A percentile compares a stretch with the other conserved stretches of the same genome.
These are phyloP conservation scores for Cercospora nicotianae DNA, from an alignment of 2,329 filamentous ascomycete species.

Conservation along the genomic window DNA sequence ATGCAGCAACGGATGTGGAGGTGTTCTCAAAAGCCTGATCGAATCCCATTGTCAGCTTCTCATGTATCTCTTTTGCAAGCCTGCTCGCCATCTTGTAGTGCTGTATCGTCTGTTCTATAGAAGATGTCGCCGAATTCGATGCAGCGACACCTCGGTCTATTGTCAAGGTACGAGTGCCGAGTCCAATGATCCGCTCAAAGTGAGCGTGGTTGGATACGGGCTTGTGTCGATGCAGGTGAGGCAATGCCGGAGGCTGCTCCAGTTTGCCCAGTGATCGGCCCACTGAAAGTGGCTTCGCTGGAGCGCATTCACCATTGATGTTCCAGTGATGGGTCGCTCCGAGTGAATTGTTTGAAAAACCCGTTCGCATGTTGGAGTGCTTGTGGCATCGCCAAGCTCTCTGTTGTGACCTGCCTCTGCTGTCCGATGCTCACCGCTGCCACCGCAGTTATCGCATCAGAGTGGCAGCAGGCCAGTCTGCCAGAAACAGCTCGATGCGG, in stretches of 20 bases:
- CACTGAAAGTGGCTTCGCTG: background rate
- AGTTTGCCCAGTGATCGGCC: background rate
- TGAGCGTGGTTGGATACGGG: background rate
- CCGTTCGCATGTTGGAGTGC: background rate
- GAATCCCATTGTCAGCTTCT: constrained; percentile 22
- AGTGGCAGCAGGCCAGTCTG: background rate
- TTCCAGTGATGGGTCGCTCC: background rate
- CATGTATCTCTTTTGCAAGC: constrained; percentile 14
- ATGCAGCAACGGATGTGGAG: constrained; percentile 94
- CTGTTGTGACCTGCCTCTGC: background rate
- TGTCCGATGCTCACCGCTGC: background rate
- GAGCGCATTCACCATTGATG: background rate
- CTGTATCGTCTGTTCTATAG: background rate
- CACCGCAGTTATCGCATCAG: background rate
- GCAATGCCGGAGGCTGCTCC: background rate
- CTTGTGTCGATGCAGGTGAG: background rate
- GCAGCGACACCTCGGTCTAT: background rate
- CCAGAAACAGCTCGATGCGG: too few species aligned
- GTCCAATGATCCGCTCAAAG: background rate
- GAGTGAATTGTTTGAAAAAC: background rate
- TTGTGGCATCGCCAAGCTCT: background rate
- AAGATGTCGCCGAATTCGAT: background rate
- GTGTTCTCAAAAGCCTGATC: constrained; percentile 96
- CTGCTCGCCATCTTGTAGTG: constrained; percentile 14
- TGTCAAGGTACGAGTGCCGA: background rate